These are phyloP conservation scores for Cenchrus purpureus DNA, from an alignment of 176 grass and related monocot genomes.

Conservation along the genomic window DNA sequence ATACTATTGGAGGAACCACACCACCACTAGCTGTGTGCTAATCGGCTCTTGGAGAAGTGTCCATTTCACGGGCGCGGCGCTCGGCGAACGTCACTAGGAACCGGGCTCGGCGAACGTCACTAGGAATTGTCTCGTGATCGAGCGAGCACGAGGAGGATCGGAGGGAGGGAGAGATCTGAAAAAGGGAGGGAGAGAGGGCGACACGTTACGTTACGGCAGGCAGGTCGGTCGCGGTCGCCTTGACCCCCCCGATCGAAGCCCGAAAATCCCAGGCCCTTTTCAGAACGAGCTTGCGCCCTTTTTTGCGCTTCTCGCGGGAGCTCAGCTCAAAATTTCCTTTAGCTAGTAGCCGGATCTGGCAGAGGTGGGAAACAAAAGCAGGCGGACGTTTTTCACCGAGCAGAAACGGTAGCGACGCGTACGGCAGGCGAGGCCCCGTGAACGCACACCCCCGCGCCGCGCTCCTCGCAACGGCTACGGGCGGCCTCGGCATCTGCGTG, in stretches of 20 bases:
- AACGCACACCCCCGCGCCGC: background rate
- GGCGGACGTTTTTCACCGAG: background rate
- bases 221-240: background rate
- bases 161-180: background rate
- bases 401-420: background rate
- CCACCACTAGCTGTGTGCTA: background rate
- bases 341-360: background rate
- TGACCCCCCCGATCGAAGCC: background rate
- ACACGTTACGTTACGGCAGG: background rate
- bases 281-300: background rate
- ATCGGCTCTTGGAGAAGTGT: background rate
- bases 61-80: background rate
- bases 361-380: background rate
- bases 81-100: background rate
- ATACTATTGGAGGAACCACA: no score
- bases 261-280: background rate
- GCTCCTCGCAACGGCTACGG: background rate
- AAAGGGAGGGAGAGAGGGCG: background rate
- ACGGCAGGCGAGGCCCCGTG: slow-evolving; percentile 3
- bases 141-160: background rate
- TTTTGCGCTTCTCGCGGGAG: background rate
- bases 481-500: background rate
- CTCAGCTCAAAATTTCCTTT: background rate
- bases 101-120: background rate
- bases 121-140: background rate